These are phyloP conservation scores for Ramaria sp. DNA, from an alignment of 768 basidiomycete genomes.

Conservation along the genomic window DNA sequence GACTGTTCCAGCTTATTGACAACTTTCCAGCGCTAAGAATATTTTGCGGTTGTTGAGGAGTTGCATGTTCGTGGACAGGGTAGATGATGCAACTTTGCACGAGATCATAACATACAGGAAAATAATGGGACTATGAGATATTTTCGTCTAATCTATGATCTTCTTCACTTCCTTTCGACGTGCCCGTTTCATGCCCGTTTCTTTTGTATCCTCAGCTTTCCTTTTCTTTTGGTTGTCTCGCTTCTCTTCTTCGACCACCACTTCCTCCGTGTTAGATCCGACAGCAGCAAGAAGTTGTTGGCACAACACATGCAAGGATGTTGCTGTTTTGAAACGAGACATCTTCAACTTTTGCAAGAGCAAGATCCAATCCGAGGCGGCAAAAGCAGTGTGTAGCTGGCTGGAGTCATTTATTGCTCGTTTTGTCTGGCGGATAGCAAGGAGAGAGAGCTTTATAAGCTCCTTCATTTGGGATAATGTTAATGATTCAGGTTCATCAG, in stretches of 20 bases:
- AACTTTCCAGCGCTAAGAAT: background rate
- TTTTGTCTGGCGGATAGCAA: conserved; percentile 56
- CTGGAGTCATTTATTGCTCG: conserved; percentile 25
- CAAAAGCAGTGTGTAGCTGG: conserved; percentile 40
- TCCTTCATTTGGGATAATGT: conserved; percentile 66
- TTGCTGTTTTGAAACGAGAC: conserved; percentile 52
- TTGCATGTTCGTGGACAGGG: background rate
- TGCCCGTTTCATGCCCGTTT: conserved; percentile 18
- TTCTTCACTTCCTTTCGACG: conserved; percentile 35
- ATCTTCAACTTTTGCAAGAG: conserved; percentile 36
- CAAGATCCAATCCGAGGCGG: conserved; percentile 41
- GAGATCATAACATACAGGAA: background rate
- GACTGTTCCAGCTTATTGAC: background rate
- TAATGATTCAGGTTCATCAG: conserved; percentile 33
- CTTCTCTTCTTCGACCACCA: conserved; percentile 5
- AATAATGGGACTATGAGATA: background rate
- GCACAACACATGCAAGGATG: conserved; percentile 50
- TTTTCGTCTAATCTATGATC: conserved; percentile 21
- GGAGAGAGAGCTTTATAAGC: conserved; percentile 58
- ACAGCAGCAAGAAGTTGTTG: conserved; percentile 37
- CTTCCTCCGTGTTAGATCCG: conserved; percentile 4
- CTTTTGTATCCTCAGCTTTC: conserved; percentile 24
- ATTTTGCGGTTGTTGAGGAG: background rate
- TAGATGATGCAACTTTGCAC: background rate
- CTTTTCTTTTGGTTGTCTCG: conserved; percentile 24